Percentiles rank a stretch among this genome's conserved stretches.
phyloP scores from a whole-genome alignment of 1,284 basidiomycete genomes.

The Moesziomyces aphidis region DNA sequence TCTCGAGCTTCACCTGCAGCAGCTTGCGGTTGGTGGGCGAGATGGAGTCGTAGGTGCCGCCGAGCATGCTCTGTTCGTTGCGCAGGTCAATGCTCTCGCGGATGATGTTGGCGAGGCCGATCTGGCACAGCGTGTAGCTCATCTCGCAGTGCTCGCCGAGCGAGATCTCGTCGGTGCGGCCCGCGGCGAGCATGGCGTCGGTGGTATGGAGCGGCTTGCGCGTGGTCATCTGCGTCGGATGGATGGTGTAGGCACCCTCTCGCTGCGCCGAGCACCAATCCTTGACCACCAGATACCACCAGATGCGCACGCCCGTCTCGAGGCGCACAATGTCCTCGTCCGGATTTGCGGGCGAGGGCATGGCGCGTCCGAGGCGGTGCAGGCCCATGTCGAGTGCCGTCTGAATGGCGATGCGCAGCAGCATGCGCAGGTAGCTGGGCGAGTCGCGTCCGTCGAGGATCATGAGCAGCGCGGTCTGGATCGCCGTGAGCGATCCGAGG shows the following conservation, averaged over 20 bases:
- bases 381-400: constrained; percentile 57
- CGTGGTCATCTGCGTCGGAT: constrained; percentile 56
- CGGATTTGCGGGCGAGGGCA: constrained; percentile 19
- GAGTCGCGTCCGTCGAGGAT: constrained; percentile 51
- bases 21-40: constrained; percentile 38
- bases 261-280: constrained; percentile 58
- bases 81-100: constrained; percentile 50
- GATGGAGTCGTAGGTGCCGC: constrained; percentile 38
- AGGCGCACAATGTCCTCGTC: constrained; percentile 40
- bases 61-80: constrained; percentile 44
- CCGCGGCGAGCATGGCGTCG: constrained; percentile 40
- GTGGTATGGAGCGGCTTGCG: constrained; percentile 50
- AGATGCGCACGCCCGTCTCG: constrained; percentile 54
- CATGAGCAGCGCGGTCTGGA: constrained; percentile 55
- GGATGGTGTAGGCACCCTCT: constrained; percentile 54
- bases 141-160: constrained; percentile 40
- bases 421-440: constrained; percentile 34
- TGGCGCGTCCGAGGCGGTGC: constrained; percentile 50
- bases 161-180: constrained; percentile 23
- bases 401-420: constrained; percentile 52
- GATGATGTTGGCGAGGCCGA: constrained; percentile 49
- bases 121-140: constrained; percentile 50
- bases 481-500: constrained; percentile 38
- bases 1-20: constrained; percentile 37
- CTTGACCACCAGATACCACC: constrained; percentile 56